phyloP scores from a whole-genome alignment of 495 filamentous ascomycete genomes.

The Talaromyces nanjingensis region DNA sequence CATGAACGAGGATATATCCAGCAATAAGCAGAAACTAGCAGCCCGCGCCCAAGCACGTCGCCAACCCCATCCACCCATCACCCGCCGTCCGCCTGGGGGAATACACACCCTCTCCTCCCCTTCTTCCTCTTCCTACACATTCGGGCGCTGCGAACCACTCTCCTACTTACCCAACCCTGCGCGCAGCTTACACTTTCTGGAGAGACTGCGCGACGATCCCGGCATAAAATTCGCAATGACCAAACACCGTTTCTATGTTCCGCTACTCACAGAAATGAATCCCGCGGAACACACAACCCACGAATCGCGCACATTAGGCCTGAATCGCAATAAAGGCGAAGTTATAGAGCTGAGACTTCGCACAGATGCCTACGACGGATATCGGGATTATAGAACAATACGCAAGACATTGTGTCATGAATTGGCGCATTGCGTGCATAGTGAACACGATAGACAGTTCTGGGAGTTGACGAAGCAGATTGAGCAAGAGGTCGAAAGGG shows the following conservation, averaged over 20 bases:
- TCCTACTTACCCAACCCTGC: conserved; percentile 69
- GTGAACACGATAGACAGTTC: conserved; percentile 76
- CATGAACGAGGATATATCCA: conserved; percentile 31
- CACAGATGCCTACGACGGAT: conserved; percentile 92
- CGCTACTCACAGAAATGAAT: conserved; percentile 90
- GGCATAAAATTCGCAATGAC: conserved; percentile 80
- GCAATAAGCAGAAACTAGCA: conserved; percentile 29
- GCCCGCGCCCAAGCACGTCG: conserved; percentile 29
- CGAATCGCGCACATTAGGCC: conserved; percentile 72
- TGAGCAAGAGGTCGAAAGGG: conserved; percentile 74
- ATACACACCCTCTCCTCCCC: conserved; percentile 34
- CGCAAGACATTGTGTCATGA: conserved; percentile 92
- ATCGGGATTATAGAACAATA: conserved; percentile 83
- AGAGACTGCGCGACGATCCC: conserved; percentile 71
- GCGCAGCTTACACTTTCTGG: conserved; percentile 62
- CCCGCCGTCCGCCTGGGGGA: conserved; percentile 28
- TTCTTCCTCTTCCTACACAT: conserved; percentile 62
- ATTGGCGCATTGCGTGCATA: conserved; percentile 83
- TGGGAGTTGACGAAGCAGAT: conserved; percentile 83
- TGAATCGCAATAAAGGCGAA: conserved; percentile 84
- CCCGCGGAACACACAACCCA: conserved; percentile 74
- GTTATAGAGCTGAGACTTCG: conserved; percentile 85
- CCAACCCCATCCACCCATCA: conserved; percentile 23
- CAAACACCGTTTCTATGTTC: conserved; percentile 78
- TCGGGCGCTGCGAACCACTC: conserved; percentile 69